Evolutionary conservation across 306 rosid genomes (phyloP), one percentile per base, ranked within the genome.

Genomic region (Medicago truncatula): DNA sequence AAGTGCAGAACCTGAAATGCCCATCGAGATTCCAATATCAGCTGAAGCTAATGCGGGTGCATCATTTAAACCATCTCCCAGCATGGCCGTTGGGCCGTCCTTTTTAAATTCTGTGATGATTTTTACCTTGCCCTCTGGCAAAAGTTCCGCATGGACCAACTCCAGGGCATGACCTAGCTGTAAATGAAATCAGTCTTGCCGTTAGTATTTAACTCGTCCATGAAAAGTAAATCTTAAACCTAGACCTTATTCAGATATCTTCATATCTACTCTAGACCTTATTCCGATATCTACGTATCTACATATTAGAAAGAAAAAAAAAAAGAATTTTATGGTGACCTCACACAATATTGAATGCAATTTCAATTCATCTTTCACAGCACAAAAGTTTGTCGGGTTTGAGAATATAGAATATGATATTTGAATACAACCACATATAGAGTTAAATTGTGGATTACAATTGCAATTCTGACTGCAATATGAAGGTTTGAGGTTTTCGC

Each of bases 21-120:
- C 99, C 99, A 96, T 96, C 1, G 99, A 96, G 79, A 96, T 88
- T 5, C 99, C 99, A 0, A 96, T 90, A 71, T 96, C 96, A 6
- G 99, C 99, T 1, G 86, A 81, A 16, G 99, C 99, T 70, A 96
- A 77, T 9, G 99, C 97, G 1, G 99, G 98, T 14, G 98, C 98
- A 1, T 96, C 99, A 8, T 96, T 96, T 34, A 96, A 1, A 65
- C 99, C 99, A 46, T 96, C 99, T 70, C 99, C 99, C 65, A 92
- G 70, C 99, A 96, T 96, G 12, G 91, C 98, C 46, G 91, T 90
- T 25, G 80, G 83, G 44, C 98, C 98, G 75, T 89, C 90, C 57
- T 9, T 80, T 59, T 90, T 92, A 21, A 96, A 89, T 46, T 86
- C 90, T 1, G 80, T 65, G 78, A 96, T 79, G 77, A 90, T 76